Evolutionary conservation across 495 filamentous ascomycete genomes (phyloP).

Genomic region (Hypoxylon perforatum): DNA sequence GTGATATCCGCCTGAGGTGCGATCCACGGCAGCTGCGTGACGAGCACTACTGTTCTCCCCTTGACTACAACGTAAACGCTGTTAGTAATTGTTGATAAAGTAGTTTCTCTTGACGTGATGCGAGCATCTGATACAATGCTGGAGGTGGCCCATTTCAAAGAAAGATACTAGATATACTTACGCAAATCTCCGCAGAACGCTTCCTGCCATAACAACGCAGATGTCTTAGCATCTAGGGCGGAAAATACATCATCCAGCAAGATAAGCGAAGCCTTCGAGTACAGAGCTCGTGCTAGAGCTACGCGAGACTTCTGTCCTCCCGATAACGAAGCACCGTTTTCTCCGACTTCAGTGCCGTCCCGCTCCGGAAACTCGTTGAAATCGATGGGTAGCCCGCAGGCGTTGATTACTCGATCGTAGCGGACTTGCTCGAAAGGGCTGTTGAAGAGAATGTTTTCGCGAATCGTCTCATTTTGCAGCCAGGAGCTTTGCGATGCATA

Average conservation of each 20-base stretch:
- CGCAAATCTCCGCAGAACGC: slow-evolving; percentile 64
- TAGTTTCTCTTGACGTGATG: background rate
- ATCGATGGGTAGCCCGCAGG: slow-evolving; percentile 72
- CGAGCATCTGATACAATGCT: background rate
- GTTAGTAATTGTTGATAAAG: slow-evolving; percentile 41
- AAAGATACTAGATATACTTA: slow-evolving; percentile 30
- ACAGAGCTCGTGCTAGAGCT: slow-evolving; percentile 75
- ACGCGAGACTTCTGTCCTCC: slow-evolving; percentile 78
- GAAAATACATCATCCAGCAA: slow-evolving; percentile 78
- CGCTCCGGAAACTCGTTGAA: slow-evolving; percentile 58
- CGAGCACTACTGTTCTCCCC: slow-evolving; percentile 50
- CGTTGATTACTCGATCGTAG: slow-evolving; percentile 69
- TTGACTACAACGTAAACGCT: slow-evolving; percentile 29
- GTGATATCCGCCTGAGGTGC: slow-evolving; percentile 58
- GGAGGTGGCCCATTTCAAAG: background rate
- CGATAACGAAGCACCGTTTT: slow-evolving; percentile 73
- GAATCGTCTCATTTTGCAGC: slow-evolving; percentile 66
- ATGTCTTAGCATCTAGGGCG: slow-evolving; percentile 65
- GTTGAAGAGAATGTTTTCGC: slow-evolving; percentile 68
- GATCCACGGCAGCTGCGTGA: slow-evolving; percentile 57
- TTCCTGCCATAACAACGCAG: slow-evolving; percentile 59
- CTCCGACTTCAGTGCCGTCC: slow-evolving; percentile 71
- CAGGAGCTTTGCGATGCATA: slow-evolving; percentile 67
- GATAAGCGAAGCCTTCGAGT: slow-evolving; percentile 70
- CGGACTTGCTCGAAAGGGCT: slow-evolving; percentile 58